Evolutionary conservation across 805 yeast genomes (phyloP).

Genomic region (Candida xiaguanensis): DNA sequence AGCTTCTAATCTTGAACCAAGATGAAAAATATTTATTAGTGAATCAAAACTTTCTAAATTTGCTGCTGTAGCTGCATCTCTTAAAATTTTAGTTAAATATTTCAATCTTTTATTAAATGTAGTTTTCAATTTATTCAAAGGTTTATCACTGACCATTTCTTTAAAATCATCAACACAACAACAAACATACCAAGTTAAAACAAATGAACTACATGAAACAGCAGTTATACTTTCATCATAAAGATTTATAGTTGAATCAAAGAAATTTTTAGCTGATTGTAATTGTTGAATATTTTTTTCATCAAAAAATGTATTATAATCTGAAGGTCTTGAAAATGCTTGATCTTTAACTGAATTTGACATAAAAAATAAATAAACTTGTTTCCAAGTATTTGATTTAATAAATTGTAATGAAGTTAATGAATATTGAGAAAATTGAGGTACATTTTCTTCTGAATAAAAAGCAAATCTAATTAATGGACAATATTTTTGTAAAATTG

Average conservation of each 20-base stretch:
- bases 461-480: conserved; percentile 32
- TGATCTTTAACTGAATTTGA: conserved; percentile 32
- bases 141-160: conserved; percentile 24
- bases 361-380: conserved; percentile 29
- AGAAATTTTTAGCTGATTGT: conserved; percentile 22
- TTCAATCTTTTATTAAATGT: conserved; percentile 35
- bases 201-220: conserved; percentile 16
- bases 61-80: conserved; percentile 23
- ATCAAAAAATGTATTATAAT: conserved; percentile 24
- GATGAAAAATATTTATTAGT: conserved; percentile 30
- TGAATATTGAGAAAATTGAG: conserved; percentile 18
- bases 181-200: conserved; percentile 30
- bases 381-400: conserved; percentile 33
- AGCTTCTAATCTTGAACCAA: conserved; percentile 28
- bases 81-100: conserved; percentile 25
- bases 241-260: conserved; percentile 26
- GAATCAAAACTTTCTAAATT: conserved; percentile 34
- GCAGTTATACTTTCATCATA: conserved; percentile 23
- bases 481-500: conserved; percentile 26
- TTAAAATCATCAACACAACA: conserved; percentile 33
- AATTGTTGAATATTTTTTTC: conserved; percentile 20
- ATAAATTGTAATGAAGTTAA: conserved; percentile 23
- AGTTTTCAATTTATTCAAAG: conserved; percentile 25
- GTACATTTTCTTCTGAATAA: conserved; percentile 23
- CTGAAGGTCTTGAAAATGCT: conserved; percentile 33